Base-by-base conservation (phyloP, 495 filamentous ascomycete genomes). In the Clohesyomyces aquaticus region DNA sequence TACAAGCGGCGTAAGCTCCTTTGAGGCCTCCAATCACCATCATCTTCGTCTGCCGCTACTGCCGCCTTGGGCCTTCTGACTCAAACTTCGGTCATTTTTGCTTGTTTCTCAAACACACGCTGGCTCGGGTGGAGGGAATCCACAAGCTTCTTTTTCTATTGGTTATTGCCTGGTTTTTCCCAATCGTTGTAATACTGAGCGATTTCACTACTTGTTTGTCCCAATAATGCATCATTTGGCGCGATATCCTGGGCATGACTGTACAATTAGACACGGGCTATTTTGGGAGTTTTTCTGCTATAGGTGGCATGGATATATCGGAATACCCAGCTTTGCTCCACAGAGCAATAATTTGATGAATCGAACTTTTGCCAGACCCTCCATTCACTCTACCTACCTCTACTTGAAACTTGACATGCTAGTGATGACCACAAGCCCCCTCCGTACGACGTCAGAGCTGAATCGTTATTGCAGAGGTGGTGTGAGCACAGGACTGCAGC, bases 171-270 rank as follows among this genome's bases (percentile, higher is more conserved):
- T 52, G 62, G 23, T 21, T 46, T 48, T 38, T 26, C 53, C 51
- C 48, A 46, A 43, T 46, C 47, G 26, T 69, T 69, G 61, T 69
- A 69, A 69, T 69, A 65, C 35, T 58, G 51, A 69, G 66, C 66
- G 66, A 25, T 53, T 69, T 64, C 47, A 49, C 12, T 43, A 49
- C 45, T 61, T 56, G 55, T 28, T 65, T 69, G 52, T 29, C 16
- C 28, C 18, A 21, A 42, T 56, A 18, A 38, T 65, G 66, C 66
- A 69, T 69, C 27, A 59, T 57, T 41, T 69, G 66, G 66, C 66
- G 66, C 57, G 53, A 42, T 21, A 64, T 29, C 21, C 26, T 52
- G 46, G 49, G 35, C 55, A 61, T 61, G 63, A 42, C 50, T 55
- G 28, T 66, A 50, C 43, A 46, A 45, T 56, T 65, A 59, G 21